Evolutionary conservation across 352 stramenopile species (phyloP).

Genomic region (Blastocystis sp.): DNA sequence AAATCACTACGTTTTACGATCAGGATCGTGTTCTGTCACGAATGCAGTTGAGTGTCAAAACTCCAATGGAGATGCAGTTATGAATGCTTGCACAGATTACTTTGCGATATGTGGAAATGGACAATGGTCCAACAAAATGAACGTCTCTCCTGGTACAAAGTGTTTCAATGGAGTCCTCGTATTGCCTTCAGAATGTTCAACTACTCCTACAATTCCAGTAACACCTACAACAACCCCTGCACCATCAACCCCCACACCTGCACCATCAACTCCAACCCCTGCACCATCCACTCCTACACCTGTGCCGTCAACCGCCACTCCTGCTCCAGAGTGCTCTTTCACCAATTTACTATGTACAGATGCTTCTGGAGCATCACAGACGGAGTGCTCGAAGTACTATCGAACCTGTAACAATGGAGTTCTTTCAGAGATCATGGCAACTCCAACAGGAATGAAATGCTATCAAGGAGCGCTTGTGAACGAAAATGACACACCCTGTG

Average conservation of each 20-base stretch:
- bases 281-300: background rate
- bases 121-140: background rate
- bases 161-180: slow-evolving; percentile 3
- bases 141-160: background rate
- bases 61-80: background rate
- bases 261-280: background rate
- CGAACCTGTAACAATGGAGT: background rate
- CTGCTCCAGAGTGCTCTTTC: slow-evolving; percentile 16
- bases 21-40: background rate
- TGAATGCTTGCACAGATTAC: background rate
- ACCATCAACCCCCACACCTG: background rate
- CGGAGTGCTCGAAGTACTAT: background rate
- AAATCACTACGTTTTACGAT: background rate
- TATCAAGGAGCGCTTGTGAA: background rate
- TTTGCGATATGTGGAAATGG: slow-evolving; percentile 1
- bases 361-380: background rate
- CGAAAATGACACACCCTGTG: background rate
- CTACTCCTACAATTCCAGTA: background rate
- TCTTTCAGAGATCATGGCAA: background rate
- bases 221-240: background rate
- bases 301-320: background rate
- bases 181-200: background rate
- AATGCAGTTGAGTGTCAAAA: background rate
- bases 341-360: background rate
- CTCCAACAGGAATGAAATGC: slow-evolving; percentile 8